Base-by-base conservation (phyloP, 2,329 filamentous ascomycete species). In the Colletotrichum tabaci region DNA sequence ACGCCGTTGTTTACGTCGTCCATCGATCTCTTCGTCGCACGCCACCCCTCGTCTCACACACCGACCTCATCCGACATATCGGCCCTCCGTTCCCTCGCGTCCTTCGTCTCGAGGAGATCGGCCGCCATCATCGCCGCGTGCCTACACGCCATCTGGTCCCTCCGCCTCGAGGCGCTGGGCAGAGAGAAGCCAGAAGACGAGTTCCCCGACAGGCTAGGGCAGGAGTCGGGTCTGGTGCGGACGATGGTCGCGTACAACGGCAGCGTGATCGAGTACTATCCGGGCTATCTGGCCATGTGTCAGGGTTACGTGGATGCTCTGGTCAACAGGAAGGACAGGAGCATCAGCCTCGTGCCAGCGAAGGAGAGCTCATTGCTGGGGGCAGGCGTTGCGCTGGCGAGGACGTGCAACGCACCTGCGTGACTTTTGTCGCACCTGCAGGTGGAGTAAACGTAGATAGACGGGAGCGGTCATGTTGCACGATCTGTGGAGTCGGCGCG, bases 191-290 rank as follows among this genome's bases (percentile, higher is more conserved):
- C 75, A 2, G 76, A 82, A 4, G 57, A 21, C 10, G 53, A 46
- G 6, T 47, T 42, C 9, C 73, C 79, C 15, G 66, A 78, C 12
- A 53, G 87, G 46, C 83, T 88, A 0, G 89, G 90, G 74, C 82
- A 82, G 18, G 89, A 90, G 73, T 83, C 82, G 2, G 80, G 83
- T 53, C 78, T 87, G 9, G 77, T 79, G 44, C 82, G 83, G 67
- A 90, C 89, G 3, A 86, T 88, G 2, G 89, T 96, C n/a, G 92
- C 92, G 4, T 95, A 92, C 81, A 95, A 94, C 77, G 93, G 93
- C 55, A 93, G 91, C 38, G 92, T 96, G 61, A 91, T 95, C 62
- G 93, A 95, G 81, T 91, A 92, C 76, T 96, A 95, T 77, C 93
- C 93, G 0, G 84, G 85, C 9, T 96, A 94, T 79, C 84, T 88